Evolutionary conservation across 352 stramenopile species (phyloP).

Genomic region (Stramenopiles sp.): DNA sequence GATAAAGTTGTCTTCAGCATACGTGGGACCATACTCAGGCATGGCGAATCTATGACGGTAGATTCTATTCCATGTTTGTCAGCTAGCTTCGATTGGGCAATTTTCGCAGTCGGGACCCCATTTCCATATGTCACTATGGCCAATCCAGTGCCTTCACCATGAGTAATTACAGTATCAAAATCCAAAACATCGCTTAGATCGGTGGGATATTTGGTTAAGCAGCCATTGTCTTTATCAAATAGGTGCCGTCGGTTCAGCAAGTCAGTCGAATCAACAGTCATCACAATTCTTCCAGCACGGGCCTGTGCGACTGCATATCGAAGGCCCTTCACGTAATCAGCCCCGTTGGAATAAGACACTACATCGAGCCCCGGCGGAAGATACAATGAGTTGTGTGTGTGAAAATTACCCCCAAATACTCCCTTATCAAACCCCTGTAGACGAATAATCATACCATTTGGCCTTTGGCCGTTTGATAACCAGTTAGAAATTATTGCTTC

Average conservation of each 20-base stretch:
- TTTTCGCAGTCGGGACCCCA: conserved; percentile 35
- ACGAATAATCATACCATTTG: conserved; percentile 43
- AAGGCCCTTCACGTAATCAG: conserved; percentile 42
- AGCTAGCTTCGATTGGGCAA: conserved; percentile 22
- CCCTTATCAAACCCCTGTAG: conserved; percentile 48
- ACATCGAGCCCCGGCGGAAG: conserved; percentile 46
- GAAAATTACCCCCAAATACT: conserved; percentile 51
- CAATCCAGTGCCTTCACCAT: conserved; percentile 16
- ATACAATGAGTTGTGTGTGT: conserved; percentile 48
- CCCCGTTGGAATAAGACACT: conserved; percentile 43
- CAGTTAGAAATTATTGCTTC: conserved; percentile 42
- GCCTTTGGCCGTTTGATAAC: conserved; percentile 30
- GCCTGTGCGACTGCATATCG: conserved; percentile 36
- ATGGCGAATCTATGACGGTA: conserved; percentile 42
- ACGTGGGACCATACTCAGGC: conserved; percentile 30
- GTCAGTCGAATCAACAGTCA: conserved; percentile 43
- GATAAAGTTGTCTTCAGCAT: conserved; percentile 22
- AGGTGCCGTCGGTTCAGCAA: conserved; percentile 43
- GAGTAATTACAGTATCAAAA: conserved; percentile 2
- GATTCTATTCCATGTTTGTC: conserved; percentile 23
- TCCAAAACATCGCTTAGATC: conserved; percentile 3
- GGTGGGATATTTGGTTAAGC: conserved; percentile 34
- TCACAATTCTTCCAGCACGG: conserved; percentile 33
- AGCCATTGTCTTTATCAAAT: conserved; percentile 32
- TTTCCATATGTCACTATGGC: conserved; percentile 42